Conservation (phyloP, 106 monocot species). For the Dendrobium huoshanense region DNA sequence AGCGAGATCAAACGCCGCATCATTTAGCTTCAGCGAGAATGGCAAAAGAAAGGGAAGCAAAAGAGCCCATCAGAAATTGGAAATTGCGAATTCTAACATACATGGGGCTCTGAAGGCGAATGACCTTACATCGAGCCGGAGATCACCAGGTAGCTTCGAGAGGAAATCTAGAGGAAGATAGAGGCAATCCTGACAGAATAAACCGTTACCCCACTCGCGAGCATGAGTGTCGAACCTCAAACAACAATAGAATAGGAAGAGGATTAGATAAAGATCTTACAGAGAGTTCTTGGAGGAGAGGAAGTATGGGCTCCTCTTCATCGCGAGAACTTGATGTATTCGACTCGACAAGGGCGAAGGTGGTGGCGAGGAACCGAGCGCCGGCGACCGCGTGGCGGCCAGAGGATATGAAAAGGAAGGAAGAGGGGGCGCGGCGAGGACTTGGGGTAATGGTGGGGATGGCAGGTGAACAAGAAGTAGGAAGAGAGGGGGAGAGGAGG, state of each 20-base stretch:
- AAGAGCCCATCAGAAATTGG: constrained; percentile 10
- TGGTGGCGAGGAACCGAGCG: constrained; percentile 13
- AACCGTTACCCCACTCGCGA: not conserved
- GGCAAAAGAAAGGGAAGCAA: not conserved
- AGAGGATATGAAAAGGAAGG: constrained; percentile 8
- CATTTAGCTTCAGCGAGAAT: constrained; percentile 49
- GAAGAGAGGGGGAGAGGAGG: constrained; percentile 13
- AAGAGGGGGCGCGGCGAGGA: constrained; percentile 19
- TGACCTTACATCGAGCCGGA: constrained; percentile 71
- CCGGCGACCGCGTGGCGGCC: not conserved
- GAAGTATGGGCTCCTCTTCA: constrained; percentile 26
- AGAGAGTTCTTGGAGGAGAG: constrained; percentile 74
- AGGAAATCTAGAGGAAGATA: constrained; percentile 71
- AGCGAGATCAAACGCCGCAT: constrained; percentile 90
- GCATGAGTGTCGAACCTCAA: not conserved
- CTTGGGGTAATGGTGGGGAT: constrained; percentile 13
- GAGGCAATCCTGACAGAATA: constrained; percentile 51
- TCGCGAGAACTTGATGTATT: constrained; percentile 38
- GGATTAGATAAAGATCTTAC: constrained; percentile 21
- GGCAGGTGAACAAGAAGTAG: not conserved
- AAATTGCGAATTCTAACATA: not conserved
- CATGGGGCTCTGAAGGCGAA: not conserved
- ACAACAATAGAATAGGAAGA: not conserved
- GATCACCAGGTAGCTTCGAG: constrained; percentile 65
- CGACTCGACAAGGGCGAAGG: constrained; percentile 41